A percentile compares a stretch with the other conserved stretches of the same genome.
Conservation (phyloP, 2,329 filamentous ascomycete genomes). For the Pseudogymnoascus pannorum region DNA sequence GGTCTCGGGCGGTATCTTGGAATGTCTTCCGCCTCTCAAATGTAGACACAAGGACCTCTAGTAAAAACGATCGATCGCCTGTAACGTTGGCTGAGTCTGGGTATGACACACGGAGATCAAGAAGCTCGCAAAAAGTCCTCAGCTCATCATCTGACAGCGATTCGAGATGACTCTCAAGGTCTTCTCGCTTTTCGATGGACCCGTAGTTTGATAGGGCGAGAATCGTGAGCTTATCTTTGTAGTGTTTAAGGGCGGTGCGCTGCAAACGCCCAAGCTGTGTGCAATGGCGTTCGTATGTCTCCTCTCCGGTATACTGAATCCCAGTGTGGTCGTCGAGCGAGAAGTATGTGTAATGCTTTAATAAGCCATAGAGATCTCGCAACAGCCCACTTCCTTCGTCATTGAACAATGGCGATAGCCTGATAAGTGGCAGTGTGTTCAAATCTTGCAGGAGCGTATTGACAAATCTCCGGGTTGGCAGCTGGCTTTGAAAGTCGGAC, state of each 20-base stretch:
- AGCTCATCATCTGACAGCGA: conserved; percentile 70
- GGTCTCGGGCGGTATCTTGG: conserved; percentile 64
- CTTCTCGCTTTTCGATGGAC: conserved; percentile 71
- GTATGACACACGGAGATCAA: conserved; percentile 79
- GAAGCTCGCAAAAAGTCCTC: conserved; percentile 54
- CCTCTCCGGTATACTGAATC: conserved; percentile 60
- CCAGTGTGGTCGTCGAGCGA: conserved; percentile 88
- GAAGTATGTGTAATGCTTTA: conserved; percentile 83
- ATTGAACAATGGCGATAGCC: conserved; percentile 70
- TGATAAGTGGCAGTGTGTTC: conserved; percentile 70
- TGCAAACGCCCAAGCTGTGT: conserved; percentile 71
- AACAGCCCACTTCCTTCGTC: conserved; percentile 69
- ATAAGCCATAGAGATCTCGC: conserved; percentile 70
- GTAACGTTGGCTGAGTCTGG: conserved; percentile 61
- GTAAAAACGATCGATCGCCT: conserved; percentile 55
- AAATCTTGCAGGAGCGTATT: conserved; percentile 82
- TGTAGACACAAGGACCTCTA: conserved; percentile 65
- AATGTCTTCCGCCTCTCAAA: conserved; percentile 77
- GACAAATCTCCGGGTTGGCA: conserved; percentile 89
- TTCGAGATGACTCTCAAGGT: conserved; percentile 69
- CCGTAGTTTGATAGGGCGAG: conserved; percentile 88
- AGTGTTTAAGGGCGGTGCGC: conserved; percentile 67
- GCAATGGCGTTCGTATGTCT: conserved; percentile 77
- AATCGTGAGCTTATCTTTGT: conserved; percentile 85
- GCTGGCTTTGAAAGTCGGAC: conserved; percentile 82